Base-by-base conservation (phyloP, 495 filamentous ascomycete genomes). In the Choiromyces venosus region DNA sequence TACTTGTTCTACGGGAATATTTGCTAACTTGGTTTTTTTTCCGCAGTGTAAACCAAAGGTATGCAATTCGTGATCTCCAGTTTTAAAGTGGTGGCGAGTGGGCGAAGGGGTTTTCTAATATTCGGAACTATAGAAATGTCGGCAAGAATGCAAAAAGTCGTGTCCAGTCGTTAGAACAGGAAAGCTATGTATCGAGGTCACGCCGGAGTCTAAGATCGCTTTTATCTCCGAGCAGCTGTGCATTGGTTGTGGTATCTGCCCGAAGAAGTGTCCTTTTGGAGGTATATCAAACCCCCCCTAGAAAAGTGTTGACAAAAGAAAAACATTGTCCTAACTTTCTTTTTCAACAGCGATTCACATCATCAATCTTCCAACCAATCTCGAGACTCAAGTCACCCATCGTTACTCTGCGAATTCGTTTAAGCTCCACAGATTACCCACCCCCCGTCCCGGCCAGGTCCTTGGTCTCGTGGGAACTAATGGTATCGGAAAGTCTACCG, bases 361-460 rank as follows among this genome's bases (percentile, higher is more conserved):
- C 83, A 98, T 99, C 92, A 98, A 98, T 85, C 84, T 99, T 84
- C 95, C 96, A 71, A 98, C 95, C 83, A 99, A 98, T 84, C 89
- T 99, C 82, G 95, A 99, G 83, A 94, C 90, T 72, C 91, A 97
- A 81, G 94, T 99, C 78, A 98, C 95, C 73, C 95, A 99, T 83
- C 92, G 96, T 83, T 99, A 99, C 84, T 94, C 94, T 18, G 94
- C 95, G 78, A 99, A 99, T 86, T 97, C 94, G 85, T 99, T 99
- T 88, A 99, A 99, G 87, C 90, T 99, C 73, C 95, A 99, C 83
- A 88, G 95, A 77, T 87, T 99, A 76, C 95, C 95, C 38, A 97
- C 93, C 85, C 95, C 95, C 65, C 89, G 95, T 61, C 95, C 95
- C 39, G 96, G 96, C 37, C 93, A 97, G 79, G 96, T 99, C n/a